Evolutionary conservation across 345 rosid species (phyloP), one percentile per base, ranked within the genome.

Genomic region (Iberis pinnata): DNA sequence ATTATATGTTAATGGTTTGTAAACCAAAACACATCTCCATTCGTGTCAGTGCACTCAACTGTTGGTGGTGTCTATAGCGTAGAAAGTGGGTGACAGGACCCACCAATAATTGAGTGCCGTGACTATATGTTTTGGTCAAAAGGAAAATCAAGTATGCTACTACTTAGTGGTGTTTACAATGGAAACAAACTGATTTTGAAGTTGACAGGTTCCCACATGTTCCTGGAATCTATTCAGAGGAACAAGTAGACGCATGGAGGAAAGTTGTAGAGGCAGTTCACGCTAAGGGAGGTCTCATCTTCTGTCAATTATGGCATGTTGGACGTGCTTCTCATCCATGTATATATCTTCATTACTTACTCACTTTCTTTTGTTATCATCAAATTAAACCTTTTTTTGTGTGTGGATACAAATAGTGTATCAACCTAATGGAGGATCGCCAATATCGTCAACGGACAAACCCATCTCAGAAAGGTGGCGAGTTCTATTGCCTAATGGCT

Each of bases 271-370:
- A 78, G 9, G 88, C 86, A 4, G 92, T 78, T 70, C 98, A 92
- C 52, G 77, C 80, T 22, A 78, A 77, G 55, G 96, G 95, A 9
- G 71, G 83, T 69, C 48, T 88, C 59, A 76, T 85, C 32, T 88
- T 92, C 61, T 88, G 89, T 70, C 98, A 92, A 40, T 56, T 92
- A 14, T 88, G 93, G 95, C 98, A 92, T 5, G 98, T 83, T 12
- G 98, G 93, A 38, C 93, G 89, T 10, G 95, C 95, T 25, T 88
- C 96, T 43, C 95, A 84, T 70, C 53, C 57, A 18, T 76, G 96
- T 84, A 52, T 9, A 18, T 12, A 15, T 44, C 16, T 14, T 20
- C n/a, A 29, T 29, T 35, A 3, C 24, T 15, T 3, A 22, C 38
- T 4, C 8, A 41, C 2, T 8, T 16, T 2, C 25, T n/a, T 33